phyloP scores from a whole-genome alignment of 2,329 filamentous ascomycete genomes.

The Neonectria neomacrospora region DNA sequence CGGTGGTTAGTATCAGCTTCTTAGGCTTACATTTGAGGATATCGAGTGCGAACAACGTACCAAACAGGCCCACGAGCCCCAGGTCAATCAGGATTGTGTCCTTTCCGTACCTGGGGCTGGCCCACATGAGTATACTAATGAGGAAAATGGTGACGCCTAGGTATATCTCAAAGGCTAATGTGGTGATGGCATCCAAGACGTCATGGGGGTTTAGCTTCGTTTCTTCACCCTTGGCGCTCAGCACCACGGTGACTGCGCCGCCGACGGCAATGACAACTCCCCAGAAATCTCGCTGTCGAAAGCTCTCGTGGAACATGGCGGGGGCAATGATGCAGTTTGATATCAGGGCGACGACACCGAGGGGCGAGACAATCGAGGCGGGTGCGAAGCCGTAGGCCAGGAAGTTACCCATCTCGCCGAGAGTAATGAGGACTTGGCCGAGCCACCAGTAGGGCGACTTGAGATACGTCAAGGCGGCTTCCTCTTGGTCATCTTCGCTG shows the following conservation, averaged over 20 bases:
- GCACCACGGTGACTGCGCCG: slow-evolving; percentile 90
- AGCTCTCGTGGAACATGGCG: slow-evolving; percentile 90
- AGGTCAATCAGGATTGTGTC: slow-evolving; percentile 91
- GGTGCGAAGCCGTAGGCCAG: slow-evolving; percentile 97
- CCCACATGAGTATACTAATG: slow-evolving; percentile 82
- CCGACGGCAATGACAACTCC: slow-evolving; percentile 88
- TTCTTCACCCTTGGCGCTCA: slow-evolving; percentile 90
- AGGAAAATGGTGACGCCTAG: slow-evolving; percentile 78
- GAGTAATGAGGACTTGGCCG: slow-evolving; percentile 89
- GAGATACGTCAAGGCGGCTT: slow-evolving; percentile 77
- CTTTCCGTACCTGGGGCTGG: slow-evolving; percentile 85
- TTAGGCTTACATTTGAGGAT: not conserved
- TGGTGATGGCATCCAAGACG: slow-evolving; percentile 89
- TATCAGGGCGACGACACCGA: slow-evolving; percentile 95
- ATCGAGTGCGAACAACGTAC: slow-evolving; percentile 60
- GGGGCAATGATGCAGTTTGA: slow-evolving; percentile 98
- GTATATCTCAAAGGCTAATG: slow-evolving; percentile 91
- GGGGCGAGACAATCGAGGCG: slow-evolving; percentile 94
- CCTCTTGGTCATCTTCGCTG: slow-evolving; percentile 45
- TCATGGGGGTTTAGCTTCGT: slow-evolving; percentile 90
- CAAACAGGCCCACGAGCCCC: slow-evolving; percentile 92
- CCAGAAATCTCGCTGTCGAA: slow-evolving; percentile 84
- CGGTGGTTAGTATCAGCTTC: slow-evolving; percentile 27
- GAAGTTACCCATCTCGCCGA: slow-evolving; percentile 96
- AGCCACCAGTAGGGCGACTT: slow-evolving; percentile 96